Conservation (phyloP, 2,329 filamentous ascomycete species). For the Fusarium sp. region DNA sequence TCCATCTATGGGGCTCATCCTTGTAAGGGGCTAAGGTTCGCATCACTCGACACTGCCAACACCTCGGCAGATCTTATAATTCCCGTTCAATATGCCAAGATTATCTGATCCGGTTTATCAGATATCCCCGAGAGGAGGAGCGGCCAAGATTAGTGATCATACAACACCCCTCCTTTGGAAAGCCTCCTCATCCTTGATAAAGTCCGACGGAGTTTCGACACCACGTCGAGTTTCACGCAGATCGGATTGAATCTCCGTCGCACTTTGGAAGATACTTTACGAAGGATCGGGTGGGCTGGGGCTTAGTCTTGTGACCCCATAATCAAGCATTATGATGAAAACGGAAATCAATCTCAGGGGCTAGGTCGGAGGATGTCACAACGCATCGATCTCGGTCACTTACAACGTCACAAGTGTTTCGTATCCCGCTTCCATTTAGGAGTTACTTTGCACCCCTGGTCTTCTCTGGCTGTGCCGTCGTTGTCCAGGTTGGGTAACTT, state of each 20-base stretch:
- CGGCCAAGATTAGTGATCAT: not conserved
- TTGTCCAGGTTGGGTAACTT: not conserved
- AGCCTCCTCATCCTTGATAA: not conserved
- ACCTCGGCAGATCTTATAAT: not conserved
- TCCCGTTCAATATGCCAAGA: not conserved
- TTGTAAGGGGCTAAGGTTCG: not conserved
- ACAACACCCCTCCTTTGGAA: not conserved
- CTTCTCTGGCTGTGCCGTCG: not conserved
- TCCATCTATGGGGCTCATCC: not conserved
- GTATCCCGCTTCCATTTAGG: not conserved
- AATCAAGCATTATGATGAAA: not conserved
- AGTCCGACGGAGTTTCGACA: not conserved
- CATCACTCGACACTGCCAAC: not conserved
- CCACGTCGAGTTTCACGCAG: not conserved
- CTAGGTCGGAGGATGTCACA: not conserved
- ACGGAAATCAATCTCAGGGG: not conserved
- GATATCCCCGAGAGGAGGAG: not conserved
- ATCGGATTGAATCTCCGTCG: not conserved
- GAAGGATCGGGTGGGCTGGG: not conserved
- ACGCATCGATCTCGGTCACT: not conserved
- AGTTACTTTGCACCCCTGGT: not conserved
- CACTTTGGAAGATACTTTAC: not conserved
- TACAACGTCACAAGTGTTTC: not conserved
- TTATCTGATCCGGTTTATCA: not conserved
- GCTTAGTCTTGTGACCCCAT: not conserved